Evolutionary conservation across 371 early-diverging fungal species (phyloP).

Genomic region (Mycotypha africana): DNA sequence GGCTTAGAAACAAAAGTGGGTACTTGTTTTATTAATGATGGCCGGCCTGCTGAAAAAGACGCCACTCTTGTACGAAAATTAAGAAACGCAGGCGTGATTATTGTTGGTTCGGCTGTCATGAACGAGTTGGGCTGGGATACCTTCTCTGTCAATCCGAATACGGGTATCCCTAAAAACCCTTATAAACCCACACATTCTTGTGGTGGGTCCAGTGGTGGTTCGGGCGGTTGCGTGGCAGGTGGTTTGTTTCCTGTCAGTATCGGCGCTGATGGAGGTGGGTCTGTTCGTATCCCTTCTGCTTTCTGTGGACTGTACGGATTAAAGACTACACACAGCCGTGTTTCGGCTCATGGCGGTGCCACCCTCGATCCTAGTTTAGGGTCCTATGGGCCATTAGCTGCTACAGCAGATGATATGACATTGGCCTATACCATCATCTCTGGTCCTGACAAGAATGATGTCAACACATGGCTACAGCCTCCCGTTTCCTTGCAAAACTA

Average conservation of each 20-base stretch:
- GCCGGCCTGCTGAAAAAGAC: conserved; percentile 43
- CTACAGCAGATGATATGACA: conserved; percentile 60
- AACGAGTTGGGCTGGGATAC: conserved; percentile 63
- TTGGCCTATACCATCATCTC: conserved; percentile 57
- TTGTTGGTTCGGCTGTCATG: conserved; percentile 60
- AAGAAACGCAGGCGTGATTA: conserved; percentile 51
- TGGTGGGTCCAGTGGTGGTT: conserved; percentile 74
- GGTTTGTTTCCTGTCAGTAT: conserved; percentile 65
- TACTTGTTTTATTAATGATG: conserved; percentile 50
- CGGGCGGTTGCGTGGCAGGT: conserved; percentile 53
- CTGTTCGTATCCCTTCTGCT: conserved; percentile 59
- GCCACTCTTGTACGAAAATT: conserved; percentile 44
- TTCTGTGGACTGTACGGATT: conserved; percentile 71
- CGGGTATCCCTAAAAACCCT: conserved; percentile 66
- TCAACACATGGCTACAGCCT: conserved; percentile 11
- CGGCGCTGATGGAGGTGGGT: conserved; percentile 77
- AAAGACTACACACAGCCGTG: conserved; percentile 64
- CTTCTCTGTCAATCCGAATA: conserved; percentile 48
- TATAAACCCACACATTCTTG: conserved; percentile 49
- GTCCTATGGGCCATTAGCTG: conserved; percentile 58
- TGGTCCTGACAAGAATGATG: conserved; percentile 49
- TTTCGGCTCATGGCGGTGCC: conserved; percentile 49
- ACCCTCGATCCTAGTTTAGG: conserved; percentile 49
- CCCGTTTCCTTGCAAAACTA: conserved; percentile 21
- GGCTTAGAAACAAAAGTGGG: conserved; percentile 54